A percentile compares a stretch with the other conserved stretches of the same genome.
Conservation (phyloP, 2,329 filamentous ascomycete species). For the Colletotrichum zoysiae region DNA sequence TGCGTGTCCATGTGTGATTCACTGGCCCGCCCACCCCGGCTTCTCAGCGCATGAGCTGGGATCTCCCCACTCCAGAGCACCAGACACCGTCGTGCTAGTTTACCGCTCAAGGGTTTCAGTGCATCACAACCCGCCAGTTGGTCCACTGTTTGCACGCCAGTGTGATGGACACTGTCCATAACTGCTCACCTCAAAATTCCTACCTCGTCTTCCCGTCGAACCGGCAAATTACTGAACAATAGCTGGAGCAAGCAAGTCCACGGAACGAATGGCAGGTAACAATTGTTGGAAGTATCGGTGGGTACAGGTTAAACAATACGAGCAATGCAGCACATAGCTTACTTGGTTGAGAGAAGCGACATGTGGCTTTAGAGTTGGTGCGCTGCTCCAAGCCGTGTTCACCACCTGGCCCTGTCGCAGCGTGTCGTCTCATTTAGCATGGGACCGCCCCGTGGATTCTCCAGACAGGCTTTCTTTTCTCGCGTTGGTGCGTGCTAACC, state of each 20-base stretch:
- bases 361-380: conserved; percentile 39
- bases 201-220: neutral
- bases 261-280: conserved; percentile 9
- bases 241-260: conserved; percentile 3
- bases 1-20: conserved; percentile 40
- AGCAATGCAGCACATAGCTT: neutral
- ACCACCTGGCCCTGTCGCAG: conserved; percentile 18
- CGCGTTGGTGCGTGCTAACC: conserved; percentile 13
- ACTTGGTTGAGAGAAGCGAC: conserved; percentile 25
- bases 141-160: conserved; percentile 37
- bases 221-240: neutral
- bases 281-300: conserved; percentile 5
- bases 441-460: conserved; percentile 30
- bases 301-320: neutral
- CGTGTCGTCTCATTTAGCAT: conserved; percentile 33
- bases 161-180: conserved; percentile 29
- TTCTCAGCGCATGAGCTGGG: conserved; percentile 31
- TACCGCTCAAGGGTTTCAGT: conserved; percentile 33
- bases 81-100: conserved; percentile 22
- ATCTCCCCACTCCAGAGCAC: conserved; percentile 22
- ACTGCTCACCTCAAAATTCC: conserved; percentile 16
- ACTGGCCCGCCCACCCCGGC: conserved; percentile 16
- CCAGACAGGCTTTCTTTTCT: conserved; percentile 39
- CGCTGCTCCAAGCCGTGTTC: conserved; percentile 14
- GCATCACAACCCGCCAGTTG: conserved; percentile 31